Evolutionary conservation across 2,329 filamentous ascomycete species (phyloP).

Genomic region (Amylocarpus encephaloides): DNA sequence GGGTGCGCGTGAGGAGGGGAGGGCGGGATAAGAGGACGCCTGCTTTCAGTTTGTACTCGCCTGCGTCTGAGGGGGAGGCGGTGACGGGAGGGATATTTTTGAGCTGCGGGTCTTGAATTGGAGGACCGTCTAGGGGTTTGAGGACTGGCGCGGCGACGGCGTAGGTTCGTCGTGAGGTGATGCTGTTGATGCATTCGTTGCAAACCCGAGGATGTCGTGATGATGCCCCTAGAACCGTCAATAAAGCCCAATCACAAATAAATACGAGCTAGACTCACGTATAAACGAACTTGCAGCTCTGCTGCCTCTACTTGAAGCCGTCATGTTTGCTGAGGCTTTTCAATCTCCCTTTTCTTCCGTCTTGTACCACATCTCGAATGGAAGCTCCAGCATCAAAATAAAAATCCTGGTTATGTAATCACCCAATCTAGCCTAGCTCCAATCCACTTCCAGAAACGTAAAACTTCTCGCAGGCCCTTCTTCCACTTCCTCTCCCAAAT

Average conservation of each 20-base stretch:
- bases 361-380: neutral
- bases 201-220: slow-evolving; percentile 27
- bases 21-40: slow-evolving; percentile 83
- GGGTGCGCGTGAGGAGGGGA: slow-evolving; percentile 76
- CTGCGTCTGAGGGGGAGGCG: slow-evolving; percentile 8
- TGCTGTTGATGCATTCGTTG: slow-evolving; percentile 17
- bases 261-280: slow-evolving; percentile 37
- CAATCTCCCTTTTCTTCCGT: neutral
- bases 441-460: neutral
- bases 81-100: slow-evolving; percentile 24
- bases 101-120: slow-evolving; percentile 32
- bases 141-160: slow-evolving; percentile 27
- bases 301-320: slow-evolving; percentile 51
- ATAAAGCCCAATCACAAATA: slow-evolving; percentile 1
- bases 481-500: slow-evolving; percentile 34
- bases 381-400: slow-evolving; percentile 1
- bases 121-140: slow-evolving; percentile 15
- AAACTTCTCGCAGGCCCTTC: neutral
- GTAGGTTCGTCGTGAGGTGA: slow-evolving; percentile 19
- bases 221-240: slow-evolving; percentile 10
- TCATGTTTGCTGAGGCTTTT: slow-evolving; percentile 36
- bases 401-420: neutral
- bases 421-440: neutral
- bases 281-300: slow-evolving; percentile 43
- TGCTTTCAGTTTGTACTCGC: slow-evolving; percentile 44